Base-by-base conservation (phyloP, 306 rosid species). In the Comarum palustre region DNA sequence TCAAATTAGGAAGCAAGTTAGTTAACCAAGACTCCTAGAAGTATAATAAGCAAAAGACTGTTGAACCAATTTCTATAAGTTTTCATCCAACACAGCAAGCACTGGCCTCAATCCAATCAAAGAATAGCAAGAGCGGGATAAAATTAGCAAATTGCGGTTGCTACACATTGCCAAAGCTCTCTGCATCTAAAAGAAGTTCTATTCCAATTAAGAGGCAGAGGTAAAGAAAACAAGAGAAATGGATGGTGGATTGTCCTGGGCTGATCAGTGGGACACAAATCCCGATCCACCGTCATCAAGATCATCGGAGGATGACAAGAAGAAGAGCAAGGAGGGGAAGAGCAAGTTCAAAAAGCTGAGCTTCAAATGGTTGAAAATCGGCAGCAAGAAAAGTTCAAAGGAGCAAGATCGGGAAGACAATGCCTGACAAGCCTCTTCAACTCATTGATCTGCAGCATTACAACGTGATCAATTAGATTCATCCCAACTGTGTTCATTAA, bases 221-320 rank as follows among this genome's bases (percentile, higher is more conserved):
- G 27, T 7, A 24, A 27, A 27, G 15, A 17, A 8, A 47, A 4
- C 5, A 11, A 57, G 9, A 46, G 62, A 9, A 0, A 87, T 87
- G 92, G 85, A 87, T 27, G 87, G 81, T 6, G 80, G 86, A 25
- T 32, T 63, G 59, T 85, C 92, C 0, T 89, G 96, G 92, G 96
- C 89, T 69, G 96, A 89, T 80, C 96, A 87, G 75, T 89, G 96
- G 96, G 96, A 89, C 50, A 66, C 52, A 68, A 66, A 85, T 46
- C 82, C 80, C 0, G 90, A 89, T 54, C 96, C 89, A 13, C 78
- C 64, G 0, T 86, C 90, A 16, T 8, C 66, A 2, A 11, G 42
- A 5, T 15, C 85, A 58, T 54, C 78, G 4, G 84, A 76, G 32
- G 79, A 85, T 50, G 81, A 83, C 57, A 87, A 82, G 82, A 87